Base-by-base conservation (phyloP, 1,284 basidiomycete species). In the Boletus sp. region DNA sequence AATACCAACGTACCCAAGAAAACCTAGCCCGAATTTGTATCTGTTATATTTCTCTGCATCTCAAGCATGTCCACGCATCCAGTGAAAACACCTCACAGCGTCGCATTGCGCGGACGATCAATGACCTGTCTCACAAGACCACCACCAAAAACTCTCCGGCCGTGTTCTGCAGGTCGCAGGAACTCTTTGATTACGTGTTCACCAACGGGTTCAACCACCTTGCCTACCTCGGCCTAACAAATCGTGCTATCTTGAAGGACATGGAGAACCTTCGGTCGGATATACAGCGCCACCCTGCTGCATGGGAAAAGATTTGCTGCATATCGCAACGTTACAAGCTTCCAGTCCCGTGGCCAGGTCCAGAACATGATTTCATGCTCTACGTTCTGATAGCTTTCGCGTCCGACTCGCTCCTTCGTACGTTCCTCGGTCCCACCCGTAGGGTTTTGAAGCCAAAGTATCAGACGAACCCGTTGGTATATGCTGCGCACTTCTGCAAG, bases 401-500 rank as follows among this genome's bases (percentile, higher is more conserved):
- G 22, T 52, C 41, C n/a, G 19, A 22, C 17, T 52, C 50, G 5
- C 42, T 47, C 5, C 30, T 52, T 17, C 23, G 13, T 23, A 35
- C 49, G n/a, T 44, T 44, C 27, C 49, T 50, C 29, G 34, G 29
- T 4, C 40, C 2, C 6, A 7, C 14, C 2, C 19, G 8, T 5
- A 38, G 13, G 3, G 1, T 30, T 5, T n/a, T 51, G 6, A 14
- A 33, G 5, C 30, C 38, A 6, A 33, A 12, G 29, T 2, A 36
- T 20, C 37, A 13, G 25, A 41, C 38, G 17, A 51, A 51, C 23
- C 50, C 50, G 0, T 14, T 51, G 23, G n/a, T 51, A 22, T 51
- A 51, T 5, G 41, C 49, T 16, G 49, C 49, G 26, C 22, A 51
- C 14, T 52, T 51, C 4, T 41, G 37, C 8, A 52, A 33, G 16